A percentile compares a stretch with the other conserved stretches of the same genome.
Evolutionary conservation across 2,329 filamentous ascomycete species (phyloP).

Genomic region (Colletotrichum sp.): DNA sequence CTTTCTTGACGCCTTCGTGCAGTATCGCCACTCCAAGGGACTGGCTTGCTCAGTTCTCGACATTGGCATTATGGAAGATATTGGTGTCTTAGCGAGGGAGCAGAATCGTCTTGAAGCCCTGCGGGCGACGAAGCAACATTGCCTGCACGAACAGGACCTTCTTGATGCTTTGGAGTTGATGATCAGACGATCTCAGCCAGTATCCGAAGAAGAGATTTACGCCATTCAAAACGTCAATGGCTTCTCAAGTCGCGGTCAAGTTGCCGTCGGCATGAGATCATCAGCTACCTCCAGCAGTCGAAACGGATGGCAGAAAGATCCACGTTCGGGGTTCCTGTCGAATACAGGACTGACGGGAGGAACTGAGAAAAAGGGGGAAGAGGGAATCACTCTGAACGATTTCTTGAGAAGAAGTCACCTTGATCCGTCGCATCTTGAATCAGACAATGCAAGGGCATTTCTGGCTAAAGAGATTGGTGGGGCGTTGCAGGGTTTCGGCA

Average conservation of each 20-base stretch:
- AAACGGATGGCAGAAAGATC: slow-evolving; percentile 24
- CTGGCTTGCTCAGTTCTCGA: slow-evolving; percentile 44
- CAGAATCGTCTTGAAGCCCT: slow-evolving; percentile 14
- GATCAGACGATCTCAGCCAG: not conserved
- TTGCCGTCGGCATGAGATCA: slow-evolving; percentile 16
- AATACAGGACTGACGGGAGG: not conserved
- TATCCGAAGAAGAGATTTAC: not conserved
- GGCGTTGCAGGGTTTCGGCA: slow-evolving; percentile 11
- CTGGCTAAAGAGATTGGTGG: slow-evolving; percentile 1
- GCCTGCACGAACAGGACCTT: slow-evolving; percentile 25
- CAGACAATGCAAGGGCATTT: not conserved
- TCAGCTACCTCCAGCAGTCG: not conserved
- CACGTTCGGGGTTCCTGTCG: slow-evolving; percentile 24
- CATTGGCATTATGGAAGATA: slow-evolving; percentile 41
- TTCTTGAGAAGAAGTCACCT: not conserved
- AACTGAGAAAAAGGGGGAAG: not conserved
- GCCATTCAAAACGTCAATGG: not conserved
- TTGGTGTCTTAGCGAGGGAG: slow-evolving; percentile 38
- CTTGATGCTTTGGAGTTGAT: slow-evolving; percentile 20
- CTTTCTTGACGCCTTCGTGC: slow-evolving; percentile 44
- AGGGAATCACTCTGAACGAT: not conserved
- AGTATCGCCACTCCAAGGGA: slow-evolving; percentile 36
- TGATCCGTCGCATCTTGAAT: not conserved
- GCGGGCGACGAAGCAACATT: slow-evolving; percentile 4
- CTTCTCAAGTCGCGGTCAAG: slow-evolving; percentile 23